A percentile compares a stretch with the other conserved stretches of the same genome.
phyloP scores from a whole-genome alignment of 768 basidiomycete species.

The Hortiboletus campestris region DNA sequence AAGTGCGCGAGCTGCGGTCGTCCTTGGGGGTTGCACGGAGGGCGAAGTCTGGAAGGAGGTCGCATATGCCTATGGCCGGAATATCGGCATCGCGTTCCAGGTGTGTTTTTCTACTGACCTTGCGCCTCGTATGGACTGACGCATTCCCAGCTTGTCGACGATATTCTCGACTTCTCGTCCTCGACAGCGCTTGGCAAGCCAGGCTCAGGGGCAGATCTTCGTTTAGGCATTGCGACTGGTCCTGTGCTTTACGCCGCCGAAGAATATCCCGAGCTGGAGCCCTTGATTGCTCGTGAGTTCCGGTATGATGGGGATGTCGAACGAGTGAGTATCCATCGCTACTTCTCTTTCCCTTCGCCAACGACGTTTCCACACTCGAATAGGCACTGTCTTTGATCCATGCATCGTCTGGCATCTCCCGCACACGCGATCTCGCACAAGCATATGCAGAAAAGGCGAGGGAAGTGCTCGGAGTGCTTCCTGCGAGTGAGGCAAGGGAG shows the following conservation, averaged over 20 bases:
- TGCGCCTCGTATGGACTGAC: neutral
- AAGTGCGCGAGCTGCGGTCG: slow-evolving; percentile 75
- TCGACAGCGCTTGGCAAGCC: slow-evolving; percentile 86
- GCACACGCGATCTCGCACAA: slow-evolving; percentile 74
- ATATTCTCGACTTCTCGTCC: slow-evolving; percentile 89
- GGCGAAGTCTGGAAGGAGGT: slow-evolving; percentile 85
- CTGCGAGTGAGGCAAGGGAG: slow-evolving; percentile 74
- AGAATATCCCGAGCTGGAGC: slow-evolving; percentile 72
- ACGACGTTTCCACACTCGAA: neutral
- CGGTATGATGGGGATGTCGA: slow-evolving; percentile 76
- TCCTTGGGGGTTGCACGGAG: slow-evolving; percentile 78
- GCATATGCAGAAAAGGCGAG: slow-evolving; percentile 76
- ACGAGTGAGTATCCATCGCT: slow-evolving; percentile 44
- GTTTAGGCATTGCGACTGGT: slow-evolving; percentile 80
- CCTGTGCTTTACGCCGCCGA: slow-evolving; percentile 87
- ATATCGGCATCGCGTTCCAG: slow-evolving; percentile 95
- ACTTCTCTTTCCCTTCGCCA: neutral
- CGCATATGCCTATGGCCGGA: slow-evolving; percentile 88
- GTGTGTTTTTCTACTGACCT: slow-evolving; percentile 35
- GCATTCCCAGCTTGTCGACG: slow-evolving; percentile 79
- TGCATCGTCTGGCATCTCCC: slow-evolving; percentile 69
- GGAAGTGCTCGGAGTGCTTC: slow-evolving; percentile 64
- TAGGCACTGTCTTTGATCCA: slow-evolving; percentile 63
- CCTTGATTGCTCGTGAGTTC: slow-evolving; percentile 80
- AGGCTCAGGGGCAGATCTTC: slow-evolving; percentile 72